Evolutionary conservation across 768 basidiomycete species (phyloP).

Genomic region (Russula abietina): DNA sequence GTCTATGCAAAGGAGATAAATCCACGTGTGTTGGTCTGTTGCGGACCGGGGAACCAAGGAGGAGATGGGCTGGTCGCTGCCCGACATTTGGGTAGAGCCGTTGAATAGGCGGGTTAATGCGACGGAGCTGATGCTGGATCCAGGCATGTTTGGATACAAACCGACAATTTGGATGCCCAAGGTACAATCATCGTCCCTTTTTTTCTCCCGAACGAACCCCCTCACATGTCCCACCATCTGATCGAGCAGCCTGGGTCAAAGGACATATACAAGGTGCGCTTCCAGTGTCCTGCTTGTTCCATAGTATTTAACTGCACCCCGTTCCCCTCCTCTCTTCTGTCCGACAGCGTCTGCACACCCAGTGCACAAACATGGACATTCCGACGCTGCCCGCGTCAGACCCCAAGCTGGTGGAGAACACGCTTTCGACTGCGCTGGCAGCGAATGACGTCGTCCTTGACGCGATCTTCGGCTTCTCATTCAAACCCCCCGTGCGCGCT

Average conservation of each 20-base stretch:
- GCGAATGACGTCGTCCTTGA: conserved; percentile 83
- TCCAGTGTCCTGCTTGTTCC: neutral
- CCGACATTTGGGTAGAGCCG: conserved; percentile 69
- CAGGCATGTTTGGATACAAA: conserved; percentile 88
- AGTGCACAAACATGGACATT: conserved; percentile 88
- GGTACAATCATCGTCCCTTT: conserved; percentile 36
- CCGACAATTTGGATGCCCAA: conserved; percentile 94
- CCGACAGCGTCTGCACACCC: conserved; percentile 65
- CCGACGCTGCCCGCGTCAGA: conserved; percentile 49
- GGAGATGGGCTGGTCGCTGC: conserved; percentile 97
- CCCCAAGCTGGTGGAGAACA: conserved; percentile 32
- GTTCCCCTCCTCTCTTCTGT: neutral
- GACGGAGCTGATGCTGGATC: neutral
- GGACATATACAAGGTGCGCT: conserved; percentile 76
- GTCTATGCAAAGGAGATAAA: conserved; percentile 65
- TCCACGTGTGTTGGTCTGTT: conserved; percentile 83
- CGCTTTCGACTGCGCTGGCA: conserved; percentile 45
- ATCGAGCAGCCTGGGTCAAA: conserved; percentile 75
- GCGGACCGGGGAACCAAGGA: conserved; percentile 96
- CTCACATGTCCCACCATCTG: neutral
- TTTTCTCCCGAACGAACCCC: neutral
- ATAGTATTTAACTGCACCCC: neutral
- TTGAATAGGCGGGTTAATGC: no score
- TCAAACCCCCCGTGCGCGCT: conserved; percentile 80
- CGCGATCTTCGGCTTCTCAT: conserved; percentile 97